phyloP scores from a whole-genome alignment of 2,329 filamentous ascomycete species.

The Kalmusia sp. region DNA sequence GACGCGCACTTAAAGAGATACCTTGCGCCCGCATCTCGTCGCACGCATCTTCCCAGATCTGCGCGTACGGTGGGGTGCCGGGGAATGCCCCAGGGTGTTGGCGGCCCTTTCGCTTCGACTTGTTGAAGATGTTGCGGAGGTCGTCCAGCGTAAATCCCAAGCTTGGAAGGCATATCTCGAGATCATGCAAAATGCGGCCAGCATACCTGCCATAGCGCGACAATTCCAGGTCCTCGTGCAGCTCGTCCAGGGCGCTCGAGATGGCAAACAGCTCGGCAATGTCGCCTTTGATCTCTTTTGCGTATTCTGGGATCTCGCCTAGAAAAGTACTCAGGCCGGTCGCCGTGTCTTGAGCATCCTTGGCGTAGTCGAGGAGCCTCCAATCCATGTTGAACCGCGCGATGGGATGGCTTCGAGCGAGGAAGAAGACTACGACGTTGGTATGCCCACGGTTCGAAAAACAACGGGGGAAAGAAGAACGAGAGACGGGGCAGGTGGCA shows the following conservation, averaged over 20 bases:
- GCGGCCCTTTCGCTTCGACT: slow-evolving; percentile 38
- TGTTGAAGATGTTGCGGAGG: slow-evolving; percentile 51
- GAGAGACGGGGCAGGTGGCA: slow-evolving; percentile 26
- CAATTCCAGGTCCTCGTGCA: slow-evolving; percentile 54
- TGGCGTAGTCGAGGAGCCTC: slow-evolving; percentile 49
- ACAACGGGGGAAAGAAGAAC: slow-evolving; percentile 17
- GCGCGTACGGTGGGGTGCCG: slow-evolving; percentile 51
- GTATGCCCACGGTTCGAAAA: slow-evolving; percentile 24
- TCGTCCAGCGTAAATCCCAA: slow-evolving; percentile 60
- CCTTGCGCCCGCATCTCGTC: slow-evolving; percentile 56
- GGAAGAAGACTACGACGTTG: slow-evolving; percentile 15
- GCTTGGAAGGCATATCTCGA: slow-evolving; percentile 57
- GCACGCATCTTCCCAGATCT: slow-evolving; percentile 60
- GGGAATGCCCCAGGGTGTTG: slow-evolving; percentile 44
- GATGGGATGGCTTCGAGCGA: slow-evolving; percentile 30
- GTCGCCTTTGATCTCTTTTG: slow-evolving; percentile 60
- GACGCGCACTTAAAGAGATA: slow-evolving; percentile 54
- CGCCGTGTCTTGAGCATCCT: slow-evolving; percentile 61
- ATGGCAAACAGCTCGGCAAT: slow-evolving; percentile 64
- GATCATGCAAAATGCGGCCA: slow-evolving; percentile 53
- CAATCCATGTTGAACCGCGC: slow-evolving; percentile 45
- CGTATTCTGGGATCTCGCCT: slow-evolving; percentile 57
- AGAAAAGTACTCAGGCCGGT: slow-evolving; percentile 59
- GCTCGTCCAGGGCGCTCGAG: slow-evolving; percentile 56
- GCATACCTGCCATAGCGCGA: slow-evolving; percentile 45